These are phyloP conservation scores for Polysphondylium violaceum DNA, from an alignment of 78 protist species.

Conservation along the genomic window DNA sequence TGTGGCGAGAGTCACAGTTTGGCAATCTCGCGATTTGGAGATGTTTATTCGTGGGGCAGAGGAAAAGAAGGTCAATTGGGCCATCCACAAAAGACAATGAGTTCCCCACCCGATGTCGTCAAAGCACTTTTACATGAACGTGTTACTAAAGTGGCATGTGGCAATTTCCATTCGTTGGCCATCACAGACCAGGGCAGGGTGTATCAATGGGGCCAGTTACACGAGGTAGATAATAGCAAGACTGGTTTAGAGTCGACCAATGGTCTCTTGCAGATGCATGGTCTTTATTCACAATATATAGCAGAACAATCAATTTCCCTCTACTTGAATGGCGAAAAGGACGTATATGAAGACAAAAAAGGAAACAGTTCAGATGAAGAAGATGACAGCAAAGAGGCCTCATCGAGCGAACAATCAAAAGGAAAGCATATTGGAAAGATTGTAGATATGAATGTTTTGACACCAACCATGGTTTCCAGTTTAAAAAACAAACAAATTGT, in stretches of 20 bases:
- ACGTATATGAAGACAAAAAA: slow-evolving; percentile 27
- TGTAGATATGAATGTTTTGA: slow-evolving; percentile 34
- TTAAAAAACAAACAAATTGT: slow-evolving; percentile 15
- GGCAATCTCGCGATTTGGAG: slow-evolving; percentile 69
- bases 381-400: slow-evolving; percentile 13
- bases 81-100: not conserved
- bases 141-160: slow-evolving; percentile 40
- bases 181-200: slow-evolving; percentile 68
- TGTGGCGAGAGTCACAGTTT: slow-evolving; percentile 75
- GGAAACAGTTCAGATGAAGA: slow-evolving; percentile 13
- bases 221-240: slow-evolving; percentile 6
- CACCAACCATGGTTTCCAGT: slow-evolving; percentile 21
- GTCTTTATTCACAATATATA: slow-evolving; percentile 9
- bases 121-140: slow-evolving; percentile 14
- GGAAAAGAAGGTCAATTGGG: slow-evolving; percentile 81
- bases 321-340: slow-evolving; percentile 55
- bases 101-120: not conserved
- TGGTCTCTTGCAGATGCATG: slow-evolving; percentile 65
- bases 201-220: slow-evolving; percentile 79
- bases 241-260: not conserved
- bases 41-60: slow-evolving; percentile 79
- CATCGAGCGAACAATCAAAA: not conserved
- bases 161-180: slow-evolving; percentile 63
- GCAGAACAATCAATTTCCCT: slow-evolving; percentile 55
- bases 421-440: slow-evolving; percentile 53